Conservation (phyloP, 2,329 filamentous ascomycete genomes). For the Tolypocladium amazonense region DNA sequence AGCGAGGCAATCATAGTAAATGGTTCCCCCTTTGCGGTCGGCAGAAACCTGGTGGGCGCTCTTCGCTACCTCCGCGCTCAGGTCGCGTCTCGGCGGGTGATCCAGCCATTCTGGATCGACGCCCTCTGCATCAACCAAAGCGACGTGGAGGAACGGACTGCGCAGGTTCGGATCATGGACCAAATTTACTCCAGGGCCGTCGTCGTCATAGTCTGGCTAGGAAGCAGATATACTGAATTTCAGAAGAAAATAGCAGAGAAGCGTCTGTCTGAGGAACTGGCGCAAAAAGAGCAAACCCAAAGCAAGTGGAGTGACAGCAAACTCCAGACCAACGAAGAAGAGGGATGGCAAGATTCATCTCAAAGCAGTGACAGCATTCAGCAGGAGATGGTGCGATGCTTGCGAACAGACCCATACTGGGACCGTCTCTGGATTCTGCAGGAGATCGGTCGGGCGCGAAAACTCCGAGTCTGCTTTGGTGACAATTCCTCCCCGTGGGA, state of each 20-base stretch:
- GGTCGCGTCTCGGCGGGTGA: neutral
- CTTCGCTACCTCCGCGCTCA: neutral
- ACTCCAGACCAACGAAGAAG: no score
- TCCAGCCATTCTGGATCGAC: neutral
- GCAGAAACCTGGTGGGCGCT: neutral
- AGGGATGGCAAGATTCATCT: neutral
- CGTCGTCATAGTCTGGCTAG: neutral
- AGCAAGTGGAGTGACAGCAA: no score
- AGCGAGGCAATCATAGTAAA: neutral
- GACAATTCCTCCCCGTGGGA: neutral
- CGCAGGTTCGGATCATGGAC: neutral
- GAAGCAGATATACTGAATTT: neutral
- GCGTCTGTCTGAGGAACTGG: neutral
- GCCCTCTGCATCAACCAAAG: neutral
- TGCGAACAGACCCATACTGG: neutral
- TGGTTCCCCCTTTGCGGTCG: neutral
- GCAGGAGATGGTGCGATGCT: neutral
- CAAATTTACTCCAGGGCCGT: neutral
- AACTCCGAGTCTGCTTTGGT: neutral
- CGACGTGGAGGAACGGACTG: neutral
- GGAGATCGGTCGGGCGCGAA: neutral
- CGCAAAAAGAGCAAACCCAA: no score
- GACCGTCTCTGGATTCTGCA: neutral
- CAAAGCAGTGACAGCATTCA: neutral
- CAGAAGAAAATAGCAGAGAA: neutral